phyloP scores from a whole-genome alignment of 768 basidiomycete genomes.

The Naganishia friedmannii region DNA sequence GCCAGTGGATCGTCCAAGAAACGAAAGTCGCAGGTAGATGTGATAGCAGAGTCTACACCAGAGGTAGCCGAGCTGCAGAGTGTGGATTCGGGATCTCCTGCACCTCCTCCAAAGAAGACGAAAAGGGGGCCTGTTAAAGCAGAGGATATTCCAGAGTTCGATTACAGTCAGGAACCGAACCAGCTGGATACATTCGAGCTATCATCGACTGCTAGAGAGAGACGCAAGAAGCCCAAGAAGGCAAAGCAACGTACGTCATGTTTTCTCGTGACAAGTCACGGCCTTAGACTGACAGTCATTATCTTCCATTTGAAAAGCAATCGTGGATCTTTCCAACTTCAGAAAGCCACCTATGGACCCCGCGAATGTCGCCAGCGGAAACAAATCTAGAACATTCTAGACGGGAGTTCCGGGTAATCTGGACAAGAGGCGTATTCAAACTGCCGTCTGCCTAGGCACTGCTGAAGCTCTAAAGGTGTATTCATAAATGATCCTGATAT shows the following conservation, averaged over 20 bases:
- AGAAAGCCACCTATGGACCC: slow-evolving; percentile 34
- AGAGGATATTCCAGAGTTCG: slow-evolving; percentile 60
- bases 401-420: neutral
- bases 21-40: slow-evolving; percentile 65
- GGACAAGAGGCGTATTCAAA: no score
- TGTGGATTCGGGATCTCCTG: slow-evolving; percentile 29
- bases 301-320: slow-evolving; percentile 12
- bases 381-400: slow-evolving; percentile 48
- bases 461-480: neutral
- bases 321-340: slow-evolving; percentile 33
- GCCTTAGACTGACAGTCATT: neutral
- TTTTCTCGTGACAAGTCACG: neutral
- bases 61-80: slow-evolving; percentile 64
- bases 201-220: slow-evolving; percentile 53
- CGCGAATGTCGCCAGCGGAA: slow-evolving; percentile 44
- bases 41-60: slow-evolving; percentile 70
- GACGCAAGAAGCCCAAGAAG: slow-evolving; percentile 48
- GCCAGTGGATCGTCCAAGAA: slow-evolving; percentile 62
- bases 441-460: no score
- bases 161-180: slow-evolving; percentile 68
- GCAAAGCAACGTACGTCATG: slow-evolving; percentile 54
- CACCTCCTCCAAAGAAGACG: slow-evolving; percentile 35
- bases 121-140: slow-evolving; percentile 33
- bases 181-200: slow-evolving; percentile 59
- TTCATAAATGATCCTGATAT: neutral